A percentile compares a stretch with the other conserved stretches of the same genome.
Conservation (phyloP, 495 filamentous ascomycete species). For the Xylaria scruposa region DNA sequence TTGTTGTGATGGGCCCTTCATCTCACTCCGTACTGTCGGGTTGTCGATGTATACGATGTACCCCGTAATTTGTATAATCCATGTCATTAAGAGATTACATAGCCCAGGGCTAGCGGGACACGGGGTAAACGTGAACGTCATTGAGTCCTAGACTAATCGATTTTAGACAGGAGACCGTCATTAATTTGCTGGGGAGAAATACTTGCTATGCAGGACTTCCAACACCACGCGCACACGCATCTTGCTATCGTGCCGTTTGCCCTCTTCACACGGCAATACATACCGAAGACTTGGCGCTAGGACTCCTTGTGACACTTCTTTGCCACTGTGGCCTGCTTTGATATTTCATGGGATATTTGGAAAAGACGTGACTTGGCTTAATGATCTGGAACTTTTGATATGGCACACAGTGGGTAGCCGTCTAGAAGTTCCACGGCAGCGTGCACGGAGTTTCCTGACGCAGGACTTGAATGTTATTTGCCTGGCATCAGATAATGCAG, state of each 20-base stretch:
- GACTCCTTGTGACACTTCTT: neutral
- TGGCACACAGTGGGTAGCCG: neutral
- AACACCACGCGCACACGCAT: neutral
- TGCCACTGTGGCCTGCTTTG: neutral
- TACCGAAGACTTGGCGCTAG: conserved; percentile 4
- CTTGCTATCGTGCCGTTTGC: neutral
- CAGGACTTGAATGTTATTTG: neutral
- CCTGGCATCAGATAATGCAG: neutral
- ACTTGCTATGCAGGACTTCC: conserved; percentile 9
- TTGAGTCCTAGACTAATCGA: conserved; percentile 20
- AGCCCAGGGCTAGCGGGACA: conserved; percentile 7
- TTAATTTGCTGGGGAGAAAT: neutral
- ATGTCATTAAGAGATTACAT: conserved; percentile 6
- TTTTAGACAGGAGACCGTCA: conserved; percentile 7
- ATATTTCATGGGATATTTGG: conserved; percentile 11
- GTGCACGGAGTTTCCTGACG: neutral
- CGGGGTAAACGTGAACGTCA: conserved; percentile 3
- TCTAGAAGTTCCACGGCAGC: neutral
- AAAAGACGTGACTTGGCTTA: neutral
- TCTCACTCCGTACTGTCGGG: conserved; percentile 19
- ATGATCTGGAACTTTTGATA: neutral
- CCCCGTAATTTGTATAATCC: conserved; percentile 12
- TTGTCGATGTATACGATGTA: neutral
- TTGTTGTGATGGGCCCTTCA: conserved; percentile 17
- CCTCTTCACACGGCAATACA: conserved; percentile 4